Percentiles rank a stretch among this genome's conserved stretches.
These are phyloP conservation scores for Chenopodium formosanum DNA, from an alignment of 148 eudicot species.

Conservation along the genomic window DNA sequence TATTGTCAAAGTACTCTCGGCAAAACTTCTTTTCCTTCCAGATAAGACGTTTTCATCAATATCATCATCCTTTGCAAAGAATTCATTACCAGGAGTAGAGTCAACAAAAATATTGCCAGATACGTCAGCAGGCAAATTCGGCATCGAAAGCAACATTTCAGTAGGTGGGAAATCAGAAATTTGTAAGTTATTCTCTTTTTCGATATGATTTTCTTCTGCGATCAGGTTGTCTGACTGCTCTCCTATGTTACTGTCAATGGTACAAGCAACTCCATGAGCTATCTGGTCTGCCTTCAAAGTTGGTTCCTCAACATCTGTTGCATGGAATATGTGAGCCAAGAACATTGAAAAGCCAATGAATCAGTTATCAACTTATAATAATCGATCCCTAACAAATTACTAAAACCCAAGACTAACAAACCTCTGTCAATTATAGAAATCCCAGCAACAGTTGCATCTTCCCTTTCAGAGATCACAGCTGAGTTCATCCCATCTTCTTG, in stretches of 20 bases:
- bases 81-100: conserved; percentile 46
- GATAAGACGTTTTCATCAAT: conserved; percentile 39
- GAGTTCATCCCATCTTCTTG: conserved; percentile 20
- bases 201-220: conserved; percentile 28
- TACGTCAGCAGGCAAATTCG: conserved; percentile 46
- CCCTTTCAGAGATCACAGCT: conserved; percentile 24
- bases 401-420: conserved; percentile 25
- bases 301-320: conserved; percentile 29
- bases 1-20: conserved; percentile 78
- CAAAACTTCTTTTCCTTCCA: conserved; percentile 77
- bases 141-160: conserved; percentile 36
- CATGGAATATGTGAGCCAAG: conserved; percentile 23
- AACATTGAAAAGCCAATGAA: not conserved
- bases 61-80: conserved; percentile 33
- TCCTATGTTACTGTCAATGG: conserved; percentile 22
- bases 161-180: conserved; percentile 36
- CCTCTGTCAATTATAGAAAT: conserved; percentile 37
- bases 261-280: conserved; percentile 26
- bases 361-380: not conserved
- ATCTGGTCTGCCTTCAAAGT: conserved; percentile 27
- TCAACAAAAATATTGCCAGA: conserved; percentile 39
- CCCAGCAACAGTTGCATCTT: conserved; percentile 35
- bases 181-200: conserved; percentile 26
- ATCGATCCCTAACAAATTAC: conserved; percentile 1
- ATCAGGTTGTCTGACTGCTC: conserved; percentile 29